These are phyloP conservation scores for Aphanocladium album DNA, from an alignment of 2,329 filamentous ascomycete species.

Conservation along the genomic window DNA sequence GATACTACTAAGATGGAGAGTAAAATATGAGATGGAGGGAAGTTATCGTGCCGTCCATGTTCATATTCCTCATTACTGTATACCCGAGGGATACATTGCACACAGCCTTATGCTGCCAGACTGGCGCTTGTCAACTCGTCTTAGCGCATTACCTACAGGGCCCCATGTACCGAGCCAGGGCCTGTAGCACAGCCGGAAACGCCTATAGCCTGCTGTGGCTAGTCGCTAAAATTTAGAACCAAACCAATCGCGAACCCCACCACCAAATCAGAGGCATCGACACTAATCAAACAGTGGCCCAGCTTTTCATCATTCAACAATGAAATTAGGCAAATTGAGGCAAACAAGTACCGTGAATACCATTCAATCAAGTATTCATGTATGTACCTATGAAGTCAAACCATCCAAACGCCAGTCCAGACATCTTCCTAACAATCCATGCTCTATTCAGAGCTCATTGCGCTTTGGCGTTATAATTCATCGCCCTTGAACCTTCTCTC, in stretches of 20 bases:
- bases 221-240: neutral
- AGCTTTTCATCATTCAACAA: neutral
- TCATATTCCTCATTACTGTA: too few species aligned
- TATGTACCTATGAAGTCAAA: neutral
- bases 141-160: neutral
- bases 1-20: too few species aligned
- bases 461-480: constrained; percentile 31
- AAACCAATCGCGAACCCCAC: neutral
- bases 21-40: too few species aligned
- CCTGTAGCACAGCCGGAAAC: neutral
- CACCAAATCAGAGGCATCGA: neutral
- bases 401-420: neutral
- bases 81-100: too few species aligned
- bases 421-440: neutral
- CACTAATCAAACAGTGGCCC: neutral
- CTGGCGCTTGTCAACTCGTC: neutral
- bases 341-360: neutral
- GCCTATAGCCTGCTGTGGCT: neutral
- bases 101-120: neutral
- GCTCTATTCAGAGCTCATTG: neutral
- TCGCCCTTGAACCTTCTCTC: constrained; percentile 54
- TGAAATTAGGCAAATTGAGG: neutral
- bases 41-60: too few species aligned
- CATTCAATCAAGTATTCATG: neutral
- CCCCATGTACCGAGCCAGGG: neutral